Evolutionary conservation across 2,329 filamentous ascomycete genomes (phyloP).

Genomic region (Gnomoniopsis sp.): DNA sequence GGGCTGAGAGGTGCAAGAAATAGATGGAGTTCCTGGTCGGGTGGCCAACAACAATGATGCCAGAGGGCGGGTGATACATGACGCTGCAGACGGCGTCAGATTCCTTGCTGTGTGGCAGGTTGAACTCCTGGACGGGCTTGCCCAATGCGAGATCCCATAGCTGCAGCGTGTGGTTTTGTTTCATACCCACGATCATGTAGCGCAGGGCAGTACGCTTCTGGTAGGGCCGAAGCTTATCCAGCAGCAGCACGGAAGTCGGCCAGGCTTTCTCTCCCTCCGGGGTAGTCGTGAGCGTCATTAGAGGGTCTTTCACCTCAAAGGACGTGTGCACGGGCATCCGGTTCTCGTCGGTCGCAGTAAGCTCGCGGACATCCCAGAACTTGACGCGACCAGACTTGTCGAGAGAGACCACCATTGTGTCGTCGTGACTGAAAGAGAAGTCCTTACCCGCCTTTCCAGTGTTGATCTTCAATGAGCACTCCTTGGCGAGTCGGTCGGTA

Average conservation of each 20-base stretch:
- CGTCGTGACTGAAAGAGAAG: slow-evolving; percentile 96
- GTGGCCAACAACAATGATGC: slow-evolving; percentile 92
- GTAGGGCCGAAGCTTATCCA: slow-evolving; percentile 94
- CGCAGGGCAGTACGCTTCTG: slow-evolving; percentile 84
- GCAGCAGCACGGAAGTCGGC: slow-evolving; percentile 91
- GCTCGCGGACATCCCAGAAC: slow-evolving; percentile 93
- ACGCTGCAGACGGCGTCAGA: slow-evolving; percentile 98
- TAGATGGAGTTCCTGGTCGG: slow-evolving; percentile 97
- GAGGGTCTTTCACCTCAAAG: slow-evolving; percentile 78
- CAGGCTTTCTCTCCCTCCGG: slow-evolving; percentile 90
- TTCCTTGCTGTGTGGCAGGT: slow-evolving; percentile 92
- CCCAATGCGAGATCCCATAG: slow-evolving; percentile 95
- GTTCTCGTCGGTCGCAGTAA: slow-evolving; percentile 55
- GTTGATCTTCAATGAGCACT: slow-evolving; percentile 88
- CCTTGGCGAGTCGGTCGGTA: slow-evolving; percentile 80
- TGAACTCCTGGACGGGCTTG: slow-evolving; percentile 95
- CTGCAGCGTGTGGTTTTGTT: slow-evolving; percentile 98
- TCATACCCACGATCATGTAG: slow-evolving; percentile 96
- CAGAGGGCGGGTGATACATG: slow-evolving; percentile 85
- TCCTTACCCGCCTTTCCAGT: slow-evolving; percentile 98
- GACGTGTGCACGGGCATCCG: slow-evolving; percentile 54
- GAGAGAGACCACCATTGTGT: slow-evolving; percentile 87
- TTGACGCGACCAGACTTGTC: slow-evolving; percentile 96
- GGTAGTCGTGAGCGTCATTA: slow-evolving; percentile 83
- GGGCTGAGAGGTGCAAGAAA: slow-evolving; percentile 91